Conservation (phyloP, 1,139 yeast genomes). For the Meyerozyma elateridarum region DNA sequence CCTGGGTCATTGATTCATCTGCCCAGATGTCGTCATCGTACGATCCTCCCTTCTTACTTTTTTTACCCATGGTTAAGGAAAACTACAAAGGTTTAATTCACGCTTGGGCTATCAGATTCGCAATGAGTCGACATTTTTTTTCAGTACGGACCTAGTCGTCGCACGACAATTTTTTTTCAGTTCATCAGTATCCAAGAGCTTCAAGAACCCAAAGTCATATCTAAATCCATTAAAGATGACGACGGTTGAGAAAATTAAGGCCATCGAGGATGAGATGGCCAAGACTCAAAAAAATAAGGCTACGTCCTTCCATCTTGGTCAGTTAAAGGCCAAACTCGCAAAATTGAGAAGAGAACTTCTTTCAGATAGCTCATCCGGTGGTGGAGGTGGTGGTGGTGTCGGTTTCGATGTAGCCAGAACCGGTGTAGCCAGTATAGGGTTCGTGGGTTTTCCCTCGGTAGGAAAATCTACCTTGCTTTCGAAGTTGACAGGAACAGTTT, state of each 20-base stretch:
- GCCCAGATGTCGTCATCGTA: conserved; percentile 77
- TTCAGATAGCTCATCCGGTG: conserved; percentile 67
- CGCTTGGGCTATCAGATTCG: too few relatives aligned
- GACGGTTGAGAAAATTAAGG: conserved; percentile 83
- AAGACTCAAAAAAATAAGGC: conserved; percentile 93
- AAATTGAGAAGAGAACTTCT: conserved; percentile 87
- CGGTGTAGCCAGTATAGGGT: conserved; percentile 95
- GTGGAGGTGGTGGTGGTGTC: conserved; percentile 84
- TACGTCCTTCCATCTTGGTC: conserved; percentile 94
- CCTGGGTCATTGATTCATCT: conserved; percentile 64
- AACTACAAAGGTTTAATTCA: too few relatives aligned
- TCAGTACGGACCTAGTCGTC: conserved; percentile 7
- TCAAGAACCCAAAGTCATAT: too few relatives aligned
- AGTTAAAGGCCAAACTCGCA: conserved; percentile 92
- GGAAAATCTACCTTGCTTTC: conserved; percentile 88
- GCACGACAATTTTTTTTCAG: conserved; percentile 9
- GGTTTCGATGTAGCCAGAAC: conserved; percentile 98
- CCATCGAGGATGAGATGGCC: conserved; percentile 95
- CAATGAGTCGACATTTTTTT: conserved; percentile 7
- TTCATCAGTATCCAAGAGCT: too few relatives aligned
- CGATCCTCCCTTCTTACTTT: conserved; percentile 48
- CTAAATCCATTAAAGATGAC: conserved; percentile 56
- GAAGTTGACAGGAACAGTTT: conserved; percentile 89
- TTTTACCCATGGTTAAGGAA: conserved; percentile 37
- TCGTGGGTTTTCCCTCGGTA: conserved; percentile 98